Evolutionary conservation across 2,329 filamentous ascomycete genomes (phyloP).

Genomic region (Aspergillus chevalieri): DNA sequence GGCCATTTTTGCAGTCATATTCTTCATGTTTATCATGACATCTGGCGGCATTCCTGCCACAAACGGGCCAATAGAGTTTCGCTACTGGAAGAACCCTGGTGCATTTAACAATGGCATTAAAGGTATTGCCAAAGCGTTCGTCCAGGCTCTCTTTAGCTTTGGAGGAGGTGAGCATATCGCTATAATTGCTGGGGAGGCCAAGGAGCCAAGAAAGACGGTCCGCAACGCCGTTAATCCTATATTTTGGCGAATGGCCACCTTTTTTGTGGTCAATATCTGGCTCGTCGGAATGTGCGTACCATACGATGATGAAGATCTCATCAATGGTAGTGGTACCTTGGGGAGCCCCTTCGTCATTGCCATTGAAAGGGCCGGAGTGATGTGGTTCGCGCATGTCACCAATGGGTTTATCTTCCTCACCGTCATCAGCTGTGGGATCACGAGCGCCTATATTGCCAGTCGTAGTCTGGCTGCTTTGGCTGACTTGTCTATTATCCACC

Average conservation of each 20-base stretch:
- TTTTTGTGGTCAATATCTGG: constrained; percentile 32
- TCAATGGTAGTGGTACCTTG: constrained; percentile 22
- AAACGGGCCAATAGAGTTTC: constrained; percentile 27
- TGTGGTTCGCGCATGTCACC: constrained; percentile 23
- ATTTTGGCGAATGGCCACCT: constrained; percentile 31
- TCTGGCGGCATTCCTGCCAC: constrained; percentile 28
- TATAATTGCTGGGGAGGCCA: constrained; percentile 27
- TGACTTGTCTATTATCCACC: constrained; percentile 20
- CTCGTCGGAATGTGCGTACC: constrained; percentile 31
- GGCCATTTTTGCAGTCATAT: constrained; percentile 27
- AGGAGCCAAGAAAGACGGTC: constrained; percentile 23
- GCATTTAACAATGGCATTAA: constrained; percentile 29
- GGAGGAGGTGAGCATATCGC: constrained; percentile 26
- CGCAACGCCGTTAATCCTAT: constrained; percentile 26
- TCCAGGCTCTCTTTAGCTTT: constrained; percentile 31
- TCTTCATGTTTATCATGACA: constrained; percentile 32
- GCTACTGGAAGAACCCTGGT: constrained; percentile 22
- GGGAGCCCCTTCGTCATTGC: constrained; percentile 28
- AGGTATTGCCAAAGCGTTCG: constrained; percentile 29
- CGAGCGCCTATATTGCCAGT: constrained; percentile 29
- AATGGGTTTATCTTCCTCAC: constrained; percentile 32
- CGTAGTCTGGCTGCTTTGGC: constrained; percentile 27
- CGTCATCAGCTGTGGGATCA: constrained; percentile 30
- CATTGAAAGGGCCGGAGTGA: constrained; percentile 23
- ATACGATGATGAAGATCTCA: constrained; percentile 22